A percentile compares a stretch with the other conserved stretches of the same genome.
phyloP scores from a whole-genome alignment of 2,329 filamentous ascomycete genomes.

The Hypoxylon sp. region DNA sequence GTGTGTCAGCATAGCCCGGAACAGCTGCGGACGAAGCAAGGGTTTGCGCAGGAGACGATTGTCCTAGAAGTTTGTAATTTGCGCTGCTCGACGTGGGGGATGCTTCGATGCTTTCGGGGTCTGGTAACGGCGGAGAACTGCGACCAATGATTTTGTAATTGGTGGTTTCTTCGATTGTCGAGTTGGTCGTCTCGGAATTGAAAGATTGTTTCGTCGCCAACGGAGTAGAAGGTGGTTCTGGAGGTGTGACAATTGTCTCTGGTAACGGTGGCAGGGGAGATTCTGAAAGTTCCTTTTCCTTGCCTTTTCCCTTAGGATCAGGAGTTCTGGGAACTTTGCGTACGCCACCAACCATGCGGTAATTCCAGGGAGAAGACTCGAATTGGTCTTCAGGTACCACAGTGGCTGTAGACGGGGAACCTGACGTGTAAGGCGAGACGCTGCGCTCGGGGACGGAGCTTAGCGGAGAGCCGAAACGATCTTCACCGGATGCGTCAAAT shows the following conservation, averaged over 20 bases:
- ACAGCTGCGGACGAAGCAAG: conserved; percentile 56
- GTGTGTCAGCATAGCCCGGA: conserved; percentile 54
- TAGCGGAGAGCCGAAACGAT: conserved; percentile 64
- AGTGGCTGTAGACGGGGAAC: conserved; percentile 53
- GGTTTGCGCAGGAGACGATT: conserved; percentile 64
- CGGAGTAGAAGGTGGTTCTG: conserved; percentile 43
- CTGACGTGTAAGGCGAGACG: conserved; percentile 56
- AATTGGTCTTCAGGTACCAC: conserved; percentile 56
- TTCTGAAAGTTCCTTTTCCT: conserved; percentile 57
- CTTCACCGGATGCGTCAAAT: conserved; percentile 62
- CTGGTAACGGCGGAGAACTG: conserved; percentile 60
- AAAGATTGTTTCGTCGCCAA: conserved; percentile 58
- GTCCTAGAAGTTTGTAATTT: conserved; percentile 68
- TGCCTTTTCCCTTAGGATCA: conserved; percentile 56
- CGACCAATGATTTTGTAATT: conserved; percentile 70
- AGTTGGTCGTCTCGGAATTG: conserved; percentile 58
- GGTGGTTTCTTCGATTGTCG: conserved; percentile 62
- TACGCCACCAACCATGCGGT: conserved; percentile 68
- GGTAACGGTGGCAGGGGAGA: conserved; percentile 54
- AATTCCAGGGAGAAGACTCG: conserved; percentile 63
- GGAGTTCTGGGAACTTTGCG: conserved; percentile 66
- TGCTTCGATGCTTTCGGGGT: conserved; percentile 60
- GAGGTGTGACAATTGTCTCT: conserved; percentile 46
- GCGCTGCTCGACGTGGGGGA: conserved; percentile 61
- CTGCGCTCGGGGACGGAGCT: conserved; percentile 64